Base-by-base conservation (phyloP, 1,139 yeast species). In the Suhomyces ambrosiae region DNA sequence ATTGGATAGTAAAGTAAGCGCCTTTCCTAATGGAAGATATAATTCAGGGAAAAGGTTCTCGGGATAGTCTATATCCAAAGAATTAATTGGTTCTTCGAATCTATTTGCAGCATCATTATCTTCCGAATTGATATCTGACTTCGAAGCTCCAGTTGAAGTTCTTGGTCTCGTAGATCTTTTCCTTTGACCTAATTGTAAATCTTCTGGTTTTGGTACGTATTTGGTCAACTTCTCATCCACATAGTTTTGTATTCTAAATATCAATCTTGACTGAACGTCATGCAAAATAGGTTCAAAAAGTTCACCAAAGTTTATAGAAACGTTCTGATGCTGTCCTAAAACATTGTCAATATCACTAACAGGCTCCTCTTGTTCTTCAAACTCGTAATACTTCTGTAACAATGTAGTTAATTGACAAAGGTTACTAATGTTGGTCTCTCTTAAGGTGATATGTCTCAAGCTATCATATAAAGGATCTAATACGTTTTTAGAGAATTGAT, bases 391-490 rank as follows among this genome's bases (percentile, higher is more conserved):
- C 44, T 82, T 79, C 44, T 82, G 84, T 21, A 90, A 65, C 19
- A 88, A 62, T 1, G 86, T 75, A 1, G 92, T 80, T 32, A 89
- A 65, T 52, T 88, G 94, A 59, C 96, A 87, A 18, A 92, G 63
- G 13, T 70, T 68, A 21, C 74, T 68, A 15, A 89, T 82, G 45
- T 80, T 82, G 7, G 74, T 66, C 53, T 89, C 97, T 41, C 82
- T 74, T 26, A 89, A 68, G 2, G 87, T 76, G 33, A 75, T 67
- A 40, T 80, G 76, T 42, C 97, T 71, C 22, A 87, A 60, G 2
- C 71, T 61, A 48, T 86, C 94, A 52, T 88, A 85, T 18, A 90
- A 63, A 0, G 95, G 94, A 30, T 88, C 96, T 29, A 87, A 67
- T 5, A 86, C 51, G 21, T 68, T 71, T 30, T 72, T 75, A 41